Percentiles rank a stretch among this genome's conserved stretches.
These are phyloP conservation scores for Blastocystis sp. DNA, from an alignment of 352 stramenopile genomes.

Conservation along the genomic window DNA sequence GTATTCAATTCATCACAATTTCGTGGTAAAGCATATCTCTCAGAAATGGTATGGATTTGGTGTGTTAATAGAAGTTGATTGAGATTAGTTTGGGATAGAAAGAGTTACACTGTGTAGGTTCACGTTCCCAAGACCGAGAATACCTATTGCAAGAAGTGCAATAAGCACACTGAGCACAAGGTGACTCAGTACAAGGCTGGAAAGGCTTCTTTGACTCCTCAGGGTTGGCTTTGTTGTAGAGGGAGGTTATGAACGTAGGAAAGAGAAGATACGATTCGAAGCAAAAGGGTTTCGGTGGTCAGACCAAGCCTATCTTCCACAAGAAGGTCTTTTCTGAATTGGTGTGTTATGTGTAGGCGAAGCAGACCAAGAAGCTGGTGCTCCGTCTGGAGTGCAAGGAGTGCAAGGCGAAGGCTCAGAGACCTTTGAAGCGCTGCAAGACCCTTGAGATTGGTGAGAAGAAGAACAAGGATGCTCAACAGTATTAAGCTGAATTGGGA, in stretches of 20 bases:
- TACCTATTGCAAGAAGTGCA: constrained; percentile 97
- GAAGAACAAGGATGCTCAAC: constrained; percentile 71
- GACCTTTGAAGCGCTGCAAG: constrained; percentile 97
- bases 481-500: neutral
- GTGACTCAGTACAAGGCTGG: constrained; percentile 99
- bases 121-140: constrained; percentile 99
- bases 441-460: constrained; percentile 99
- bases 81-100: neutral
- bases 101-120: constrained; percentile 71
- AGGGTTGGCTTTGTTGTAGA: constrained; percentile 93
- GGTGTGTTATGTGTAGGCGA: too few relatives aligned
- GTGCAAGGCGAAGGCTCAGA: constrained; percentile 98
- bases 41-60: neutral
- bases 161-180: constrained; percentile 97
- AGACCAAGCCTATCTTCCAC: too few relatives aligned
- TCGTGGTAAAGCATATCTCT: neutral
- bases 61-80: neutral
- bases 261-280: too few relatives aligned
- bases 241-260: constrained; percentile 89
- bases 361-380: too few relatives aligned
- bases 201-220: constrained; percentile 97
- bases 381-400: constrained; percentile 99
- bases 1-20: neutral
- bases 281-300: too few relatives aligned
- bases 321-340: too few relatives aligned